A percentile compares a stretch with the other conserved stretches of the same genome.
phyloP scores from a whole-genome alignment of 345 rosid genomes.

The Lepidium africanum region DNA sequence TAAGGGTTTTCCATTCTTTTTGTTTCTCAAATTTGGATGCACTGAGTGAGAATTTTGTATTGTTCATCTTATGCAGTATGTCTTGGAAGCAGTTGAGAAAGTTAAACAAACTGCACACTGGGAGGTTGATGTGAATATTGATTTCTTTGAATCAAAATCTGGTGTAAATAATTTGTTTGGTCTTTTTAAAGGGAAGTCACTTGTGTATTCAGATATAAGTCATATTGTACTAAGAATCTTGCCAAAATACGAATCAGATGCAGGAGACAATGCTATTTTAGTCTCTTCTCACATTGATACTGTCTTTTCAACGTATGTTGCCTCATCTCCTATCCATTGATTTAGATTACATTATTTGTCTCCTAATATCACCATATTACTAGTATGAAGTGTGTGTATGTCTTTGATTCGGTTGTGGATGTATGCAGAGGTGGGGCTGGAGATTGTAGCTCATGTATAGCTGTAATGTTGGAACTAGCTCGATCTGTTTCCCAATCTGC shows the following conservation, averaged over 20 bases:
- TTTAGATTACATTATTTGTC: not conserved
- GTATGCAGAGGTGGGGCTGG: slow-evolving; percentile 88
- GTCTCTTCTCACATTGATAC: slow-evolving; percentile 95
- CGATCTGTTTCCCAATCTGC: slow-evolving; percentile 91
- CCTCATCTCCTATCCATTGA: slow-evolving; percentile 1
- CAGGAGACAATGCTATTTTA: slow-evolving; percentile 69
- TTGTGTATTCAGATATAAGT: slow-evolving; percentile 73
- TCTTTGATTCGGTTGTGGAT: not conserved
- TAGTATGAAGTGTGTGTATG: not conserved
- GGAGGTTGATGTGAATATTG: slow-evolving; percentile 88
- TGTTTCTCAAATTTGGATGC: not conserved
- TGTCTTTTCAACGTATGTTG: slow-evolving; percentile 74
- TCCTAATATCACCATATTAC: not conserved
- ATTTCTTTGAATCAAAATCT: slow-evolving; percentile 48
- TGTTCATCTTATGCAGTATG: slow-evolving; percentile 49
- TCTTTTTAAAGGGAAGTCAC: slow-evolving; percentile 65
- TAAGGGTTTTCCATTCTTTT: not conserved
- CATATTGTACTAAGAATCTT: slow-evolving; percentile 63
- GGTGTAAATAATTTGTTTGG: slow-evolving; percentile 71
- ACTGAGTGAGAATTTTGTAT: slow-evolving; percentile 6
- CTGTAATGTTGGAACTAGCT: slow-evolving; percentile 96
- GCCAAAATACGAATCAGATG: slow-evolving; percentile 73
- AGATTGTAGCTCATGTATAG: slow-evolving; percentile 92
- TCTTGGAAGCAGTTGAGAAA: slow-evolving; percentile 52
- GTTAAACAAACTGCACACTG: slow-evolving; percentile 60